Evolutionary conservation across 352 stramenopile genomes (phyloP).

Genomic region (Phytophthora megakarya): DNA sequence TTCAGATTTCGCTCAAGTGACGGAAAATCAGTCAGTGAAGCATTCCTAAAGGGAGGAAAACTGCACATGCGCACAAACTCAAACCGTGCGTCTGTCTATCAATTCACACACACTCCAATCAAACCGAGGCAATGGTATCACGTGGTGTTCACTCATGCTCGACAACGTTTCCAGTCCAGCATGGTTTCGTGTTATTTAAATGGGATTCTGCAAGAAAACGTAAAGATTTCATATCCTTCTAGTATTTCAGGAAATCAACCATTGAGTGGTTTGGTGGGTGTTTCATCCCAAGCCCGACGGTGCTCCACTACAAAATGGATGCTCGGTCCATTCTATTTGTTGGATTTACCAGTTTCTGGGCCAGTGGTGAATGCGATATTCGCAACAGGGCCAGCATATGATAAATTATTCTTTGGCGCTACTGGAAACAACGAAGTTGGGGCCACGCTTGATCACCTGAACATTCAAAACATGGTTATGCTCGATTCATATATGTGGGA

Average conservation of each 20-base stretch:
- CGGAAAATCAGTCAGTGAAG: slow-evolving; percentile 68
- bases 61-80: slow-evolving; percentile 71
- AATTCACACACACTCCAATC: slow-evolving; percentile 61
- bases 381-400: slow-evolving; percentile 59
- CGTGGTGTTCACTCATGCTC: slow-evolving; percentile 57
- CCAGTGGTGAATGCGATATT: slow-evolving; percentile 61
- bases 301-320: slow-evolving; percentile 52
- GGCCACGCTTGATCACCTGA: slow-evolving; percentile 55
- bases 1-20: slow-evolving; percentile 74
- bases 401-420: slow-evolving; percentile 57
- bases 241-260: slow-evolving; percentile 54
- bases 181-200: slow-evolving; percentile 67
- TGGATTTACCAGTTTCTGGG: slow-evolving; percentile 58
- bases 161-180: slow-evolving; percentile 75
- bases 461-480: slow-evolving; percentile 50
- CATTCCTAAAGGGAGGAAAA: slow-evolving; percentile 65
- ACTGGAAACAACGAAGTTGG: slow-evolving; percentile 55
- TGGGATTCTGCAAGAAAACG: slow-evolving; percentile 63
- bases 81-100: slow-evolving; percentile 45
- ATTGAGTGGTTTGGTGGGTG: slow-evolving; percentile 61
- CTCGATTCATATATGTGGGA: slow-evolving; percentile 73
- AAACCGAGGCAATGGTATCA: slow-evolving; percentile 56
- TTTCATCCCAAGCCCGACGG: slow-evolving; percentile 55
- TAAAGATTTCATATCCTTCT: slow-evolving; percentile 77
- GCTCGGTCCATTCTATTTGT: slow-evolving; percentile 65